Conservation (phyloP, 2,329 filamentous ascomycete species). For the Ophiostoma quercus region DNA sequence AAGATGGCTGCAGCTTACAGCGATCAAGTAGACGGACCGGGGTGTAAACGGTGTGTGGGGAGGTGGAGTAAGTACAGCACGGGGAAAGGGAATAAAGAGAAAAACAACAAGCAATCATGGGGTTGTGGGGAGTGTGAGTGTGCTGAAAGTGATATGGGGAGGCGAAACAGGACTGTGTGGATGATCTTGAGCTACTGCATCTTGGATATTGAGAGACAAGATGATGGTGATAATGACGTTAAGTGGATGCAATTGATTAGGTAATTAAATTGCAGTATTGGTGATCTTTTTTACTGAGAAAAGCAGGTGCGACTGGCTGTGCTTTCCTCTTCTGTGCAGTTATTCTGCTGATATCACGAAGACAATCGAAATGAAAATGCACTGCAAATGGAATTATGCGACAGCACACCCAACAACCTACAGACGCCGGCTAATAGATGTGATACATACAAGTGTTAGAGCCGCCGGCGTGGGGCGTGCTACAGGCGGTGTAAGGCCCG, state of each 20-base stretch:
- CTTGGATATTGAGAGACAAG: background rate
- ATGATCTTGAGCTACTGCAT: background rate
- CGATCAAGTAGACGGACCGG: background rate
- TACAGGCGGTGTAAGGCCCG: background rate
- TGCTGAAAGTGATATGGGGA: background rate
- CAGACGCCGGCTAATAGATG: background rate
- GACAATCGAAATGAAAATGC: background rate
- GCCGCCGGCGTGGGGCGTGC: slow-evolving; percentile 2
- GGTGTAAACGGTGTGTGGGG: slow-evolving; percentile 3
- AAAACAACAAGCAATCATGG: background rate
- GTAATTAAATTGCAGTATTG: background rate
- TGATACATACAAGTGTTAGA: background rate
- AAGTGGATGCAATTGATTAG: background rate
- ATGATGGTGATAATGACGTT: background rate
- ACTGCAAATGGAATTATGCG: background rate
- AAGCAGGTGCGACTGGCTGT: background rate
- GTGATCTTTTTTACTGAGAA: background rate
- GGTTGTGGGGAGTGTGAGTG: background rate
- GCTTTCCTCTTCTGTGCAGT: background rate
- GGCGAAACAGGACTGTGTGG: background rate
- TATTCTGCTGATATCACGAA: background rate
- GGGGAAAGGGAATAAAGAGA: slow-evolving; percentile 6
- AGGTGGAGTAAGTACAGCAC: background rate
- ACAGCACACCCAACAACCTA: background rate
- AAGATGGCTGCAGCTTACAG: background rate